Percentiles rank a stretch among this genome's conserved stretches.
phyloP scores from a whole-genome alignment of 75 land plant genomes.

The Pinus taeda region DNA sequence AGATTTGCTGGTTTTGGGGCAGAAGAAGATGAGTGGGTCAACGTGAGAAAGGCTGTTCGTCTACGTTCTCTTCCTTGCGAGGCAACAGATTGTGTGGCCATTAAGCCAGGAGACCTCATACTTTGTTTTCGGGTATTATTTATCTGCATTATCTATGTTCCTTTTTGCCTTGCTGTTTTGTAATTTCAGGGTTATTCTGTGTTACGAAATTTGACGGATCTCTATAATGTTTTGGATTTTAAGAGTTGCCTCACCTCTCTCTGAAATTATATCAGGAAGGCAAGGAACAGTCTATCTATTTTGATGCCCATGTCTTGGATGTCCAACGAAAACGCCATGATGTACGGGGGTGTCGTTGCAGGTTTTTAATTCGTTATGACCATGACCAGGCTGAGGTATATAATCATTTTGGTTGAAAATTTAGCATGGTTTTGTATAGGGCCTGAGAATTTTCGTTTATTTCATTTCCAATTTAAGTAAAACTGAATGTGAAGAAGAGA shows the following conservation, averaged over 20 bases:
- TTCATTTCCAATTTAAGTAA: no score
- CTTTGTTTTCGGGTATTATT: conserved; percentile 78
- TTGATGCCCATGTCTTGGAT: conserved; percentile 78
- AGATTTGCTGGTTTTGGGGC: conserved; percentile 83
- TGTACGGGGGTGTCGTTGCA: conserved; percentile 84
- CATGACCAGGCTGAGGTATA: conserved; percentile 77
- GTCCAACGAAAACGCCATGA: conserved; percentile 85
- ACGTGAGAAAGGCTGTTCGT: conserved; percentile 60
- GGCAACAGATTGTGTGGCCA: conserved; percentile 60
- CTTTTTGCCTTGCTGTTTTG: neutral
- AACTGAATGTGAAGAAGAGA: no score
- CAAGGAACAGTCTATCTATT: conserved; percentile 70
- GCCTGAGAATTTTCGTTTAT: neutral
- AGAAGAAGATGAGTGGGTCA: conserved; percentile 96
- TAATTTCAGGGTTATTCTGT: neutral
- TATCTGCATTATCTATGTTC: neutral
- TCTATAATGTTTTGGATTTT: no score
- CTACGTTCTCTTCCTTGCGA: conserved; percentile 81
- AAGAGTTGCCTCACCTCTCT: neutral
- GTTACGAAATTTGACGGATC: no score
- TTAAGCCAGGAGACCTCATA: conserved; percentile 70
- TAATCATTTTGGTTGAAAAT: neutral
- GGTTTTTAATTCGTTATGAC: conserved; percentile 72
- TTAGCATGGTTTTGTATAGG: neutral
- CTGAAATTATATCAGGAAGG: conserved; percentile 53